Evolutionary conservation across 1,284 basidiomycete species (phyloP), one percentile per base, ranked within the genome.

Genomic region (Ustilago sp.): DNA sequence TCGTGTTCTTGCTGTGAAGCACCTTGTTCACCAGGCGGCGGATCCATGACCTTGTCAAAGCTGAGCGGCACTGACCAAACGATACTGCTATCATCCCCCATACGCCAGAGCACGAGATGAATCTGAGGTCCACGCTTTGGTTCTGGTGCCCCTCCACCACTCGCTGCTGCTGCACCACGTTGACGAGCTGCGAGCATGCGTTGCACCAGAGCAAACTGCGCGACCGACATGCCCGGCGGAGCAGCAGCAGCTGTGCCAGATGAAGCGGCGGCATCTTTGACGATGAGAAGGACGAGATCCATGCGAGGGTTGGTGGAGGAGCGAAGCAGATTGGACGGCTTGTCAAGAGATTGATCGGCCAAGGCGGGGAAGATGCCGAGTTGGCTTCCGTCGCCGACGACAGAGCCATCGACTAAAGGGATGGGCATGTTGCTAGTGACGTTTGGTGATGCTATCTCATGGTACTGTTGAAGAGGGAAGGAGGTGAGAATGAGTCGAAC

Each of bases 231-330:
- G 6, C 74, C 70, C 8, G 70, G 62, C 0, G 74, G 69, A 8
- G 63, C 32, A 23, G 58, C 32, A 12, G 74, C 55, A 23, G 67
- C 65, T 7, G 41, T 45, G 54, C 57, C 35, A 3, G 61, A 28
- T 4, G 56, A 55, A 19, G 63, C 47, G 12, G 62, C 58, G n/a
- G 59, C 62, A 66, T 76, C 74, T 41, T 65, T 61, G 52, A 63
- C 38, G 62, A 79, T 34, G 51, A 76, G 64, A 13, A 75, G 57
- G 23, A 73, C 67, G 41, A 79, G 77, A 19, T 79, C 77, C 77
- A 76, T 79, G 55, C 77, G 73, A 51, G 77, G 77, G 57, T 76
- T 76, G 59, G 68, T 54, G 36, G 73, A 67, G 23, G 59, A 50
- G n/a, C 58, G 66, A 4, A 79, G 72, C 23, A 79, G 31, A 11